A percentile compares a stretch with the other conserved stretches of the same genome.
Conservation (phyloP, 1,284 basidiomycete genomes). For the Tilletia indica region DNA sequence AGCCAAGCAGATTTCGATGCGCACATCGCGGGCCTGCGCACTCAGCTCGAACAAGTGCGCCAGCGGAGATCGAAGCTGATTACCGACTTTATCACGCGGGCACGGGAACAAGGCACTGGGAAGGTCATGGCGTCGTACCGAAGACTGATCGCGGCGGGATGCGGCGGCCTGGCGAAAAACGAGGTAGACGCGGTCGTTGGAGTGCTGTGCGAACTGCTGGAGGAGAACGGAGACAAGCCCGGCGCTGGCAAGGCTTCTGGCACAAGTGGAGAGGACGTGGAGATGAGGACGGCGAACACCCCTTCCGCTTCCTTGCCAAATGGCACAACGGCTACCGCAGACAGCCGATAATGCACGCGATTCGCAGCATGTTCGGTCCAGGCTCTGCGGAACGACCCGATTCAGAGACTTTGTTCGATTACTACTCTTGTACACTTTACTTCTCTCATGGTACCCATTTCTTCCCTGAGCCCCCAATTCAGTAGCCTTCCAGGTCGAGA, state of each 20-base stretch:
- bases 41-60: slow-evolving; percentile 34
- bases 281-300: background rate
- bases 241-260: background rate
- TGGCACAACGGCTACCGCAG: background rate
- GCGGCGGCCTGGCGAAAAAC: slow-evolving; percentile 48
- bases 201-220: slow-evolving; percentile 50
- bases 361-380: too few species aligned
- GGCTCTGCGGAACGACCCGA: too few species aligned
- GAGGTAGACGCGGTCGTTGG: slow-evolving; percentile 53
- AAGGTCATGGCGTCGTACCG: slow-evolving; percentile 51
- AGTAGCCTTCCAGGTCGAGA: slow-evolving; percentile 36
- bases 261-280: background rate
- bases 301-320: background rate
- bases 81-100: slow-evolving; percentile 33
- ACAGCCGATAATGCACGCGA: background rate
- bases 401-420: too few species aligned
- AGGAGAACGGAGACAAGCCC: slow-evolving; percentile 29
- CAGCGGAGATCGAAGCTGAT: slow-evolving; percentile 31
- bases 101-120: slow-evolving; percentile 47
- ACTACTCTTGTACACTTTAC: too few species aligned
- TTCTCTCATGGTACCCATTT: too few species aligned
- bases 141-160: slow-evolving; percentile 51
- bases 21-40: background rate
- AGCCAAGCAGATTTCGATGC: background rate
- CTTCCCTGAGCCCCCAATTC: background rate